Percentiles rank a stretch among this genome's conserved stretches.
Evolutionary conservation across 768 basidiomycete genomes (phyloP).

Genomic region (Candolleomyces efflorescens): DNA sequence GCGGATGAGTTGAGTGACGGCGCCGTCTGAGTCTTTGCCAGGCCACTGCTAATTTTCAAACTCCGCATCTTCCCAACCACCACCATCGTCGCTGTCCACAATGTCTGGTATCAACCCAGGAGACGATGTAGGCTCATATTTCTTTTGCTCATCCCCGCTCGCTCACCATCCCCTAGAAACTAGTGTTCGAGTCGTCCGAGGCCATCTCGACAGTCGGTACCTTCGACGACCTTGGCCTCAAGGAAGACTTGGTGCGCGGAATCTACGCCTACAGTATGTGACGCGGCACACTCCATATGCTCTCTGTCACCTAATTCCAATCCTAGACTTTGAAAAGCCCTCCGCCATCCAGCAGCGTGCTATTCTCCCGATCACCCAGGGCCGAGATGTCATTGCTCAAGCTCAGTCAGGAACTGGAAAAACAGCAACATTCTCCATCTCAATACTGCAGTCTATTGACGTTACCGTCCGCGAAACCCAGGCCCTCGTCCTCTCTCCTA

Average conservation of each 20-base stretch:
- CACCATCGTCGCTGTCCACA: slow-evolving; percentile 25
- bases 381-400: slow-evolving; percentile 97
- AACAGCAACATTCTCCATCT: slow-evolving; percentile 98
- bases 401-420: slow-evolving; percentile 99
- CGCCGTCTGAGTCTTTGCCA: not conserved
- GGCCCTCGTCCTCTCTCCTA: slow-evolving; percentile 94
- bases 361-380: slow-evolving; percentile 92
- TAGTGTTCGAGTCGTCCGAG: slow-evolving; percentile 94
- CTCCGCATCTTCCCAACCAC: slow-evolving; percentile 52
- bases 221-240: slow-evolving; percentile 86
- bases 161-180: slow-evolving; percentile 51
- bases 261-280: slow-evolving; percentile 94
- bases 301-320: not conserved
- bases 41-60: slow-evolving; percentile 35
- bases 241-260: slow-evolving; percentile 93
- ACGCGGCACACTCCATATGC: not conserved
- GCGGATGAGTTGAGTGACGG: not conserved
- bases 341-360: slow-evolving; percentile 99
- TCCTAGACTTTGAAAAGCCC: slow-evolving; percentile 87
- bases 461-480: slow-evolving; percentile 92
- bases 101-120: slow-evolving; percentile 83
- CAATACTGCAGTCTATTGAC: slow-evolving; percentile 97
- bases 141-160: not conserved
- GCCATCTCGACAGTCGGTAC: slow-evolving; percentile 85
- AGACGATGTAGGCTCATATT: slow-evolving; percentile 63